Evolutionary conservation across 208 protist species (phyloP), one percentile per base, ranked within the genome.

Genomic region (Trypanosoma caninum): DNA sequence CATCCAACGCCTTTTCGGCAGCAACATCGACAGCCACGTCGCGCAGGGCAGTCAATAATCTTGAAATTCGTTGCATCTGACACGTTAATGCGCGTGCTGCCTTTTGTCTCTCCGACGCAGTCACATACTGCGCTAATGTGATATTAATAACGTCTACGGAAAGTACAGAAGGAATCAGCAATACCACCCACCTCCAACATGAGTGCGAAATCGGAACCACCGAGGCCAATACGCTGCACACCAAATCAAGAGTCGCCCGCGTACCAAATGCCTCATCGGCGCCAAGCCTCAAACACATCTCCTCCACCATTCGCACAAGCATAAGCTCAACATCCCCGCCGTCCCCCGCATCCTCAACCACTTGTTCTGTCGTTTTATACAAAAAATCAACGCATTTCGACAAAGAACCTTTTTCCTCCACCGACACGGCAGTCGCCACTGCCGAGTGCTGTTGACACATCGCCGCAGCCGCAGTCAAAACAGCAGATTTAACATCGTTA

Each of bases 261-360:
- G 51, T 22, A 22, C 84, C 80, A 59, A 91, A 91, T 40, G 88
- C 45, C 30, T 69, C 65, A 22, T 82, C 80, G 7, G 80, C 67
- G 9, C 64, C 30, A 7, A 74, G 51, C 14, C 44, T 53, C 31
- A 88, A 11, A 35, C 72, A 78, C n/a, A 82, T 67, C 3, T 41
- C 62, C 62, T 87, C 80, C 10, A 86, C 53, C 28, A 77, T 23
- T 1, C 25, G 3, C 35, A 67, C 64, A 13, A 84, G 57, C 20
- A 66, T 41, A 16, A 71, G 8, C 5, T 52, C 57, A n/a, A 35
- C 40, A n/a, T 42, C 33, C n/a, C 28, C 23, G 7, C 38, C 31
- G 9, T 20, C 31, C n/a, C n/a, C n/a, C n/a, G n/a, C n/a, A 22
- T 44, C 31, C 10, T 50, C 40, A 16, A 16, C 30, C 16, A 38